phyloP scores from a whole-genome alignment of 2,329 filamentous ascomycete genomes.

The Colletotrichum simmondsii region DNA sequence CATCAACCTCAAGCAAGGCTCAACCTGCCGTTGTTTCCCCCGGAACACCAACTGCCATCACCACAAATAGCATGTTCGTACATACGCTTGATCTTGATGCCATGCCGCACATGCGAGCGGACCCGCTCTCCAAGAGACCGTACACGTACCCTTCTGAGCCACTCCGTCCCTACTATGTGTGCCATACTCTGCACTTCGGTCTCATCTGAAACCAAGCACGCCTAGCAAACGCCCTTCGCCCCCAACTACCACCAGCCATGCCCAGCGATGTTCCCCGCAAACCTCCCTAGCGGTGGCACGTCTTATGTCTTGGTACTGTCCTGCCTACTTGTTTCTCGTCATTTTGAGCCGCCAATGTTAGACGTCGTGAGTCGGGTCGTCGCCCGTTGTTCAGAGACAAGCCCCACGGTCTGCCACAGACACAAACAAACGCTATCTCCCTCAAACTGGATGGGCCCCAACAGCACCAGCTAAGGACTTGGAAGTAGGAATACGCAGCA shows the following conservation, averaged over 20 bases:
- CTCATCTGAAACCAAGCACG: conserved; percentile 32
- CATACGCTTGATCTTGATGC: background rate
- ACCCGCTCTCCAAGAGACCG: background rate
- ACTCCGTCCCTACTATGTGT: conserved; percentile 24
- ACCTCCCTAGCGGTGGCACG: conserved; percentile 3
- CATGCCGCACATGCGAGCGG: conserved; percentile 3
- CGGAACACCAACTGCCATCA: background rate
- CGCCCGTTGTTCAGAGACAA: background rate
- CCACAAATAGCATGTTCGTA: conserved; percentile 21
- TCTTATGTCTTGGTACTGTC: conserved; percentile 13
- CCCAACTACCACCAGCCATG: background rate
- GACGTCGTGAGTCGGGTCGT: conserved; percentile 14
- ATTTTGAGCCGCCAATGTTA: background rate
- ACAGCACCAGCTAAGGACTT: background rate
- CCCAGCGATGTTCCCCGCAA: conserved; percentile 31
- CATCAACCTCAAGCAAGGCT: conserved; percentile 9
- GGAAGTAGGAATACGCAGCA: background rate
- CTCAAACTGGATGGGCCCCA: conserved; percentile 4
- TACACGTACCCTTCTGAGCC: conserved; percentile 23
- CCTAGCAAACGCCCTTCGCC: conserved; percentile 14
- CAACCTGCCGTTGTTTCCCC: background rate
- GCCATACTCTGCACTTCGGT: conserved; percentile 12
- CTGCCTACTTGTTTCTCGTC: background rate
- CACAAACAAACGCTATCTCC: conserved; percentile 10
- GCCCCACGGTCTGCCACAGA: conserved; percentile 7